Evolutionary conservation across 2,329 filamentous ascomycete genomes (phyloP).

Genomic region (Arthrobotrys conoides): DNA sequence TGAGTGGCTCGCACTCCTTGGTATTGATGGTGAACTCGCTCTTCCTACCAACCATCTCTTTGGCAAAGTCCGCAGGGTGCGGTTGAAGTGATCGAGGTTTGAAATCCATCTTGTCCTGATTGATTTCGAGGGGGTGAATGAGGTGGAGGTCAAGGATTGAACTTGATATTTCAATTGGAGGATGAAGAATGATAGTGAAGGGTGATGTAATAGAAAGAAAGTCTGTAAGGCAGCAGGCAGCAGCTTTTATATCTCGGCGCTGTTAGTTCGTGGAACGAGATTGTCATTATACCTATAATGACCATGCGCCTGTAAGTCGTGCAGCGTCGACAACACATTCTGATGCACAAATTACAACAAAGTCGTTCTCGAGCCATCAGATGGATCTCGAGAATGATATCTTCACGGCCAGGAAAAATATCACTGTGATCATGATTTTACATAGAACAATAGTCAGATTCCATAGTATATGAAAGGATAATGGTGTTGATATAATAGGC

Average conservation of each 20-base stretch:
- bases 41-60: constrained; percentile 36
- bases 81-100: not conserved
- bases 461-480: not conserved
- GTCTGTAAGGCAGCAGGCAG: too few species aligned
- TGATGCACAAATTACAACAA: constrained; percentile 28
- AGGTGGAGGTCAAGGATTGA: not conserved
- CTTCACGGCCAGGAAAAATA: not conserved
- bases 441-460: constrained; percentile 1
- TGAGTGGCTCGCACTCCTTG: constrained; percentile 22
- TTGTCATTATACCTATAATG: too few species aligned
- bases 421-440: not conserved
- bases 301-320: too few species aligned
- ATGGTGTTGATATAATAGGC: not conserved
- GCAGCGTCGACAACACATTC: constrained; percentile 14
- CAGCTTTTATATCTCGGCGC: not conserved
- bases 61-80: constrained; percentile 16
- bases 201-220: not conserved
- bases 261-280: too few species aligned
- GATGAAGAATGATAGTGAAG: not conserved
- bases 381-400: not conserved
- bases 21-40: constrained; percentile 27
- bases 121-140: not conserved
- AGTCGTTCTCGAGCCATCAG: not conserved
- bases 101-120: not conserved
- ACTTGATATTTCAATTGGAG: not conserved